Base-by-base conservation (phyloP, 192 early-diverging fungal species). In the Coemansia sp. region DNA sequence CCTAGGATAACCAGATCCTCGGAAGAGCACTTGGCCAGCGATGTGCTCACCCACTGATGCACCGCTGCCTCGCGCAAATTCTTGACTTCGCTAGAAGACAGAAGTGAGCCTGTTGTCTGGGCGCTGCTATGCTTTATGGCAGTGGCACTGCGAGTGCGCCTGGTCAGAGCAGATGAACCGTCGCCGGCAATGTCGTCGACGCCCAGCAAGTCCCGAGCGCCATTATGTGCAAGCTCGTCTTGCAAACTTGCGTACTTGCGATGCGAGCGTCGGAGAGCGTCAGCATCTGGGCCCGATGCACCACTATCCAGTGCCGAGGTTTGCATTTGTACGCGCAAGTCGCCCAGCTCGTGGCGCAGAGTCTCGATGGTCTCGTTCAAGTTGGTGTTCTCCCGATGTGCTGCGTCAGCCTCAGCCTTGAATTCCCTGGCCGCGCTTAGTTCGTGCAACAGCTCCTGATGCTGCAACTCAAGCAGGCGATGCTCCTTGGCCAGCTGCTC, bases 1-100 rank as follows among this genome's bases (percentile, higher is more conserved):
- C 60, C 62, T 19, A 84, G 67, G 4, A 80, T 41, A 17, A 84
- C 63, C 68, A 80, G 60, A 62, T 84, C 82, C 48, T 84, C 74
- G 32, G 82, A 63, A n/a, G 78, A 74, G 62, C 67, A 80, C 45
- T 67, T 55, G 12, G 41, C 55, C 51, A 84, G 65, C 51, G 66
- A 53, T 27, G 51, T 29, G 48, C 67, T 51, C 15, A 84, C 64
- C 78, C 70, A 77, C 46, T 74, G 55, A 27, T 69, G 82, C 48
- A 84, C 66, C 0, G 67, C 69, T 38, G 34, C 55, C 2, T 78
- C 69, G 19, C 59, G 61, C 32, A 74, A 57, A 9, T 60, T 74
- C 25, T 64, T 58, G 11, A 61, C 46, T 23, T 76, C 68, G 32
- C 67, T 39, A 34, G 32, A 21, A 32, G 11, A 55, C 68, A 61